Evolutionary conservation across 345 rosid genomes (phyloP).

Genomic region (Fremontodendron californicum): DNA sequence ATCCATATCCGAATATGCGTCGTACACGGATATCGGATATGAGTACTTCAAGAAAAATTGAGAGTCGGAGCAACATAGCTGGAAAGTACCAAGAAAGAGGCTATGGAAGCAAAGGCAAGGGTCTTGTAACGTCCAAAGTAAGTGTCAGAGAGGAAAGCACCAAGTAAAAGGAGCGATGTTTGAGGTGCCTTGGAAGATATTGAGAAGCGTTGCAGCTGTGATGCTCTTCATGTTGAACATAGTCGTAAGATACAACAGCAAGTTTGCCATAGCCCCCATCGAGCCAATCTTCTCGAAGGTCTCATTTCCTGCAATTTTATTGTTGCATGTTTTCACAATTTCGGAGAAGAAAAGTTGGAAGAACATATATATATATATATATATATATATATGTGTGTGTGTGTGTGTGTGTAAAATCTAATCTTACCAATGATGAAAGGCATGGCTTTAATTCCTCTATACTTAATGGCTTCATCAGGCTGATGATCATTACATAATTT

Average conservation of each 20-base stretch:
- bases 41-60: too few species aligned
- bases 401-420: too few species aligned
- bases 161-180: conserved; percentile 34
- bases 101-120: conserved; percentile 31
- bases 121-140: conserved; percentile 34
- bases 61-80: too few species aligned
- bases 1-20: too few species aligned
- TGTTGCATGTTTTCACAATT: too few species aligned
- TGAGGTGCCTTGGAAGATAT: conserved; percentile 30
- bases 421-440: conserved; percentile 14
- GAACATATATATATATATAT: too few species aligned
- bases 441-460: conserved; percentile 16
- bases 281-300: conserved; percentile 44
- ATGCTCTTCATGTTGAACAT: conserved; percentile 39
- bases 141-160: conserved; percentile 39
- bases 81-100: conserved; percentile 31
- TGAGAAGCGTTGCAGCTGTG: conserved; percentile 25
- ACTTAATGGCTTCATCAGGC: conserved; percentile 1
- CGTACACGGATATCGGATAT: too few species aligned
- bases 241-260: conserved; percentile 32
- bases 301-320: conserved; percentile 33
- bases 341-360: too few species aligned
- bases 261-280: conserved; percentile 30
- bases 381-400: too few species aligned
- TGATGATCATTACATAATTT: not conserved